Conservation (phyloP, 2,329 filamentous ascomycete species). For the Trichophyton equinum region DNA sequence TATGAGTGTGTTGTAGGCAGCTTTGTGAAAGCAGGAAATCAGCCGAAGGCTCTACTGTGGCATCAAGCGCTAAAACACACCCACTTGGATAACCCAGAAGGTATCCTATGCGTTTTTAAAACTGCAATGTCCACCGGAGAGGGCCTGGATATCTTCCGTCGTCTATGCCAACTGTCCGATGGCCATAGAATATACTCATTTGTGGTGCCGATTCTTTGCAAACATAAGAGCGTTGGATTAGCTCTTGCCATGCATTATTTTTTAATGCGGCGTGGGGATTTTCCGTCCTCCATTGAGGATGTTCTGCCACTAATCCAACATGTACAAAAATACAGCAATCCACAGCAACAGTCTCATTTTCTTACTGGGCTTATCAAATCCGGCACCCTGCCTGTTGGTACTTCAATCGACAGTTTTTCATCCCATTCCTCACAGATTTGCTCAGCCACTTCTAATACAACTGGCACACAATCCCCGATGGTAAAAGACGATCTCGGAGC, state of each 20-base stretch:
- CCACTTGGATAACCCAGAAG: slow-evolving; percentile 21
- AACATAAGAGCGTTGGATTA: slow-evolving; percentile 24
- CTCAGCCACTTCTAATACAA: not conserved
- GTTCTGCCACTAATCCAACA: slow-evolving; percentile 32
- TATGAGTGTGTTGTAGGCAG: slow-evolving; percentile 28
- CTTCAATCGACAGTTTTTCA: not conserved
- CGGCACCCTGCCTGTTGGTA: slow-evolving; percentile 6
- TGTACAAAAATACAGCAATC: slow-evolving; percentile 22
- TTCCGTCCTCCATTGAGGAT: slow-evolving; percentile 28
- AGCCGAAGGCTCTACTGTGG: slow-evolving; percentile 24
- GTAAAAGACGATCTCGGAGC: slow-evolving; percentile 61
- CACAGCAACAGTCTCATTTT: slow-evolving; percentile 8
- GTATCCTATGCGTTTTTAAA: slow-evolving; percentile 22
- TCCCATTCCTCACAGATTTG: not conserved
- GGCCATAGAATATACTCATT: slow-evolving; percentile 33
- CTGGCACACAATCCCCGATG: not conserved
- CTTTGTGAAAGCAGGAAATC: slow-evolving; percentile 21
- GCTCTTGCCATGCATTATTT: slow-evolving; percentile 38
- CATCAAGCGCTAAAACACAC: slow-evolving; percentile 27
- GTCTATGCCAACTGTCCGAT: slow-evolving; percentile 29
- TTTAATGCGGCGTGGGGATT: slow-evolving; percentile 30
- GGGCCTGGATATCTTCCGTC: slow-evolving; percentile 27
- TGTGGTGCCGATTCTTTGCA: slow-evolving; percentile 32
- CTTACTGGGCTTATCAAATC: slow-evolving; percentile 6
- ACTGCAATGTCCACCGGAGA: slow-evolving; percentile 15